Evolutionary conservation across 495 filamentous ascomycete genomes (phyloP), one percentile per base, ranked within the genome.

Genomic region (Oidiodendron maius): DNA sequence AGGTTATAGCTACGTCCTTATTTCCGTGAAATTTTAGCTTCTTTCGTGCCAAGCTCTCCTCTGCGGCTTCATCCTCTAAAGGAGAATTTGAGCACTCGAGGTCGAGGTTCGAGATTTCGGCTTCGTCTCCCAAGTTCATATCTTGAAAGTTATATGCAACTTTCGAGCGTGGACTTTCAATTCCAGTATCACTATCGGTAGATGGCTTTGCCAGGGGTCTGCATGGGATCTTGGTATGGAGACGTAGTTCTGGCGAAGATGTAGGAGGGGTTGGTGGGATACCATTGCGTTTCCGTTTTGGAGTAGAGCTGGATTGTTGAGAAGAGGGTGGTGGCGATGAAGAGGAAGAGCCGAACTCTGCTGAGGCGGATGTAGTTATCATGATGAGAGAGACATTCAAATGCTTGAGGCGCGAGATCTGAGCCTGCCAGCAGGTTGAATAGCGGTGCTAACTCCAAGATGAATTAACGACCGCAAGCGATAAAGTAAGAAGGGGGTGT

Each of bases 71-170:
- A 41, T 55, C 41, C 15, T 36, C 44, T 18, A 35, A 39, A 56
- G 47, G 42, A 40, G 35, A 53, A 53, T 56, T 51, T 44, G 39
- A 26, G 3, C 23, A 12, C 46, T 62, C 45, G 36, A 65, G 48
- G 65, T 51, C 48, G 34, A 44, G 36, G 54, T 49, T 46, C 30
- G 35, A 52, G 46, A 67, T 67, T 62, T 64, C 66, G 50, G 63
- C 67, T 58, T 66, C 66, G 57, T 75, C 71, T 50, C 70, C 76
- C 40, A 86, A 64, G 30, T 72, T 75, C 25, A 88, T 67, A 39
- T 79, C 72, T 51, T 77, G 75, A 55, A 89, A 80, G 46, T 76
- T 71, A 53, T 80, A 75, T 50, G 78, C 81, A 44, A 87, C 81
- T 26, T 66, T 75, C 12, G 78, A 75, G 51, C 78, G 74, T 23